Percentiles rank a stretch among this genome's conserved stretches.
Evolutionary conservation across 148 eudicot genomes (phyloP).

Genomic region (Heliosperma pusillum): DNA sequence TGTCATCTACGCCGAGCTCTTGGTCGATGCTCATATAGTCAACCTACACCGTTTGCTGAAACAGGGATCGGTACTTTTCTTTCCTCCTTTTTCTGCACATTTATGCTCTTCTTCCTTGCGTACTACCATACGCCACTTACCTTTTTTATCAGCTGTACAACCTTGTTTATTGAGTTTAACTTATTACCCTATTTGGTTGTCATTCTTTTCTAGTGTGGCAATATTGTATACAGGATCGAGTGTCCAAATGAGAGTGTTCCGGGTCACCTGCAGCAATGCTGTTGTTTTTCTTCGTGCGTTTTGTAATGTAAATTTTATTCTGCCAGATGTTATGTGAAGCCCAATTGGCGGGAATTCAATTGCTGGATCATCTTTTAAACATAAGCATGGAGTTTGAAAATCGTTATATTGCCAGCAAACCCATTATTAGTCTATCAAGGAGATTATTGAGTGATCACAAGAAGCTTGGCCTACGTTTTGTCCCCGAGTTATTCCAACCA

Average conservation of each 20-base stretch:
- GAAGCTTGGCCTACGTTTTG: slow-evolving; percentile 69
- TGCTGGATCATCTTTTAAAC: slow-evolving; percentile 56
- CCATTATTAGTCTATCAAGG: slow-evolving; percentile 47
- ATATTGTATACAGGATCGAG: background rate
- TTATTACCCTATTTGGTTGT: background rate
- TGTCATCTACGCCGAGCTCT: slow-evolving; percentile 36
- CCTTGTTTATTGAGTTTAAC: background rate
- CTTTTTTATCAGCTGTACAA: background rate
- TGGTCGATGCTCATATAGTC: slow-evolving; percentile 59
- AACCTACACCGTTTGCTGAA: slow-evolving; percentile 50
- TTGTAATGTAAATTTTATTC: slow-evolving; percentile 16
- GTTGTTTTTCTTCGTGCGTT: background rate
- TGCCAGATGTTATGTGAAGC: slow-evolving; percentile 63
- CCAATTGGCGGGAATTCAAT: slow-evolving; percentile 57
- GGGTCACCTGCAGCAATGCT: background rate
- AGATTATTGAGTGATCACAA: slow-evolving; percentile 52
- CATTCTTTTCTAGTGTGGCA: background rate
- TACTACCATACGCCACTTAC: background rate
- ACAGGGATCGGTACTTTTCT: slow-evolving; percentile 48
- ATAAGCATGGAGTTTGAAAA: slow-evolving; percentile 35
- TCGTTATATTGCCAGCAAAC: slow-evolving; percentile 43
- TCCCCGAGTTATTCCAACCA: slow-evolving; percentile 48
- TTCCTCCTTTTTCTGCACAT: background rate
- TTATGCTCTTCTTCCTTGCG: background rate
- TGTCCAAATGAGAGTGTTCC: background rate